Evolutionary conservation across 805 yeast genomes (phyloP).

Genomic region (Yarrowia keelungensis): DNA sequence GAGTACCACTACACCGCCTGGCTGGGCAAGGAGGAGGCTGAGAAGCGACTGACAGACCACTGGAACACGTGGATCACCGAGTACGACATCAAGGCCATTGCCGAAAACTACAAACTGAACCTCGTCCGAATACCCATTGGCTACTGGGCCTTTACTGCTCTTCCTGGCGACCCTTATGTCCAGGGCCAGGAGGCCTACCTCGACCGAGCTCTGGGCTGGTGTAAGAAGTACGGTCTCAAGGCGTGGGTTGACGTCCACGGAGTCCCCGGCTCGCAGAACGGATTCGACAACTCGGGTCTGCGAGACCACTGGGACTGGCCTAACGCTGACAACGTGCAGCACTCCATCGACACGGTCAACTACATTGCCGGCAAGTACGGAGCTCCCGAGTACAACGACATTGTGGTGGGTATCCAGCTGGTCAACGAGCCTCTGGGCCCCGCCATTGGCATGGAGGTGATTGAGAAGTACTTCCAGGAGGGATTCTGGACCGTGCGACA

Average conservation of each 20-base stretch:
- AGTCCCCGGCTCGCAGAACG: constrained; percentile 96
- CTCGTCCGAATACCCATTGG: constrained; percentile 91
- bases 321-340: constrained; percentile 57
- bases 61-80: constrained; percentile 83
- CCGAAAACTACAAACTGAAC: constrained; percentile 67
- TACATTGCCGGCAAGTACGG: constrained; percentile 70
- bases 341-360: constrained; percentile 64
- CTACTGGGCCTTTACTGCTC: constrained; percentile 83
- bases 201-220: constrained; percentile 82
- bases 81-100: constrained; percentile 68
- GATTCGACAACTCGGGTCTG: constrained; percentile 91
- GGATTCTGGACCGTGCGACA: constrained; percentile 73
- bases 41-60: constrained; percentile 62
- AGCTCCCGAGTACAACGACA: constrained; percentile 64
- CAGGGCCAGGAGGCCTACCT: constrained; percentile 77
- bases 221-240: constrained; percentile 63
- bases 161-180: constrained; percentile 81
- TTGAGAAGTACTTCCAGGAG: constrained; percentile 64
- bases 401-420: constrained; percentile 81
- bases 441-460: constrained; percentile 60
- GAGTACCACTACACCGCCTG: constrained; percentile 72
- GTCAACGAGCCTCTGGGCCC: constrained; percentile 91
- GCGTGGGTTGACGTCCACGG: constrained; percentile 96
- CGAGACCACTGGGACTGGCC: constrained; percentile 68
- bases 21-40: constrained; percentile 68